These are phyloP conservation scores for Fusarium chaquense DNA, from an alignment of 2,329 filamentous ascomycete species.

Conservation along the genomic window DNA sequence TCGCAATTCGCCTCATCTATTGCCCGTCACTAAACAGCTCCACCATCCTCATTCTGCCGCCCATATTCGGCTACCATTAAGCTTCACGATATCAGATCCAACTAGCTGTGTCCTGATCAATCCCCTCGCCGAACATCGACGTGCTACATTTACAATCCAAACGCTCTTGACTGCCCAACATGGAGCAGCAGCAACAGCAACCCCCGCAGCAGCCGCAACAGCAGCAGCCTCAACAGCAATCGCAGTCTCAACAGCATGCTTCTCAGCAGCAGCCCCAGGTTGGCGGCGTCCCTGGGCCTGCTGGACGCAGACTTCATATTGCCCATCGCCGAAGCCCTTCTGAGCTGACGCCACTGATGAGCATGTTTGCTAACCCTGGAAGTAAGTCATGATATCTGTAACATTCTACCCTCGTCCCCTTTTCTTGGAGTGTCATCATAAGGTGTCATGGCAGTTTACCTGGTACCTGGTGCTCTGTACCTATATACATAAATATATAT, in stretches of 20 bases:
- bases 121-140: constrained; percentile 53
- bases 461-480: neutral
- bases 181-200: constrained; percentile 67
- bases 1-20: constrained; percentile 46
- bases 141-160: constrained; percentile 50
- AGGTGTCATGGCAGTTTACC: constrained; percentile 17
- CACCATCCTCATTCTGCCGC: constrained; percentile 41
- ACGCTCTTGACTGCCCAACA: constrained; percentile 62
- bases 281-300: constrained; percentile 75
- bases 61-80: constrained; percentile 42
- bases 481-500: neutral
- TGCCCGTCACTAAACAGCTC: constrained; percentile 44
- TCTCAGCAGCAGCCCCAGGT: constrained; percentile 62
- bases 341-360: constrained; percentile 96
- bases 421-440: neutral
- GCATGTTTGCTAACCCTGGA: constrained; percentile 79
- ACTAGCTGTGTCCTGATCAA: constrained; percentile 41
- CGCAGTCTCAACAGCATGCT: constrained; percentile 67
- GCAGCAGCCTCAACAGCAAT: constrained; percentile 70
- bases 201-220: constrained; percentile 67
- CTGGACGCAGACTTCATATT: constrained; percentile 93
- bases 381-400: constrained; percentile 63
- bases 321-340: constrained; percentile 97
- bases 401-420: constrained; percentile 1
- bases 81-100: constrained; percentile 42